Base-by-base conservation (phyloP, 208 protist genomes). In the Naegleria lovaniensis region DNA sequence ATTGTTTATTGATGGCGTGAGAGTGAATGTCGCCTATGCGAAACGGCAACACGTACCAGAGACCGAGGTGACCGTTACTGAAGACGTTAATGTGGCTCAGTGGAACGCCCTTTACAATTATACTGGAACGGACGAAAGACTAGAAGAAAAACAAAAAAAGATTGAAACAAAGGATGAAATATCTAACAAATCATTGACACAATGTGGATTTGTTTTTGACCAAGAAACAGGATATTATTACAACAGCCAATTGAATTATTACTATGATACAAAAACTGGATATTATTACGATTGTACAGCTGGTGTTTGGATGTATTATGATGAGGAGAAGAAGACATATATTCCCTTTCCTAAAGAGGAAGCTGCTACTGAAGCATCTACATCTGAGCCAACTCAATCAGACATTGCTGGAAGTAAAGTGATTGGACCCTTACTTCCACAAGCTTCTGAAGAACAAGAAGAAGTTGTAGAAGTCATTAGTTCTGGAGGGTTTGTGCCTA, bases 101-200 rank as follows among this genome's bases (percentile, higher is more conserved):
- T 89, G 85, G 85, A 33, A 67, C 29, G 55, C 85, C 0, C 59
- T 41, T 29, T 89, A 89, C 22, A 67, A 40, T 67, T 89, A 89
- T 67, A 41, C 39, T 85, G 39, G 40, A 3, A 85, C 83, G 0
- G 33, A 85, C 41, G 16, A 85, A 13, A 85, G 48, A 2, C 5
- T 51, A 58, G 43, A 15, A 39, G 33, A 36, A 33, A 88, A 58
- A 6, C 41, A 88, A 58, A 43, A 41, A 6, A 55, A 75, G 59
- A 67, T 67, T 38, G 85, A 39, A 39, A 41, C 9, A 22, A 41
- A 25, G 4, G 0, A 9, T 13, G 40, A 9, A 38, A 6, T 19
- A 48, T 19, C 40, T 0, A 85, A 85, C 38, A 36, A 36, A 79
- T 19, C 16, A 36, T 9, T 79, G 6, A 6, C 16, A 36, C 6